Evolutionary conservation across 169 alveolate genomes (phyloP).

Genomic region (Plasmodium gaboni): DNA sequence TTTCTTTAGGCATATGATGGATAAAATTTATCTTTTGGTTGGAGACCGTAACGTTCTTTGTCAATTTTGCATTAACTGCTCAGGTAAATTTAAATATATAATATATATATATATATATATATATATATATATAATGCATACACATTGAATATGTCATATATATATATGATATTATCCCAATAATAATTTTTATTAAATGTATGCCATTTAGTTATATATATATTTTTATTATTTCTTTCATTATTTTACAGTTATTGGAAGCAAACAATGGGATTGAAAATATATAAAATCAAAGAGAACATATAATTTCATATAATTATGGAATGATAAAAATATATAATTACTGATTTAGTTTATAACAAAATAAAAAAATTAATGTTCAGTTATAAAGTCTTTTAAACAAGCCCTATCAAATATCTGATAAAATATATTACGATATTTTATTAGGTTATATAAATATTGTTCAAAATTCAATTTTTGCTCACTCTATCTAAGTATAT

Average conservation of each 20-base stretch:
- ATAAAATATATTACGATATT: too few species aligned
- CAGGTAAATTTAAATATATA: constrained; percentile 72
- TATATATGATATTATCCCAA: too few species aligned
- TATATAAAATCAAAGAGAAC: not conserved
- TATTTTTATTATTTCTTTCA: constrained; percentile 16
- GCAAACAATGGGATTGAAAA: constrained; percentile 54
- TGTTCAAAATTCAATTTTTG: too few species aligned
- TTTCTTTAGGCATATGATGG: constrained; percentile 78
- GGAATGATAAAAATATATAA: too few species aligned
- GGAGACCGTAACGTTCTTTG: constrained; percentile 81
- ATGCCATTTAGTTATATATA: not conserved
- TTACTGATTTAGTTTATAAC: too few species aligned
- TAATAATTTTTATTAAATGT: too few species aligned
- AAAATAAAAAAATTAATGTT: too few species aligned
- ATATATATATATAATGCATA: not conserved
- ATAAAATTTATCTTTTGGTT: constrained; percentile 76
- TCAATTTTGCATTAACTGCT: constrained; percentile 85
- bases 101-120: constrained; percentile 12
- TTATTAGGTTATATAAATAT: too few species aligned
- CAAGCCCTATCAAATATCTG: too few species aligned
- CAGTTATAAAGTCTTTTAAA: too few species aligned
- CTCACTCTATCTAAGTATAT: not conserved
- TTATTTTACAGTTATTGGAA: constrained; percentile 59
- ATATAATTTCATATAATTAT: too few species aligned
- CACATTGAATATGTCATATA: too few species aligned